phyloP scores from a whole-genome alignment of 163 green algal genomes.

The Chloromonas sp. region DNA sequence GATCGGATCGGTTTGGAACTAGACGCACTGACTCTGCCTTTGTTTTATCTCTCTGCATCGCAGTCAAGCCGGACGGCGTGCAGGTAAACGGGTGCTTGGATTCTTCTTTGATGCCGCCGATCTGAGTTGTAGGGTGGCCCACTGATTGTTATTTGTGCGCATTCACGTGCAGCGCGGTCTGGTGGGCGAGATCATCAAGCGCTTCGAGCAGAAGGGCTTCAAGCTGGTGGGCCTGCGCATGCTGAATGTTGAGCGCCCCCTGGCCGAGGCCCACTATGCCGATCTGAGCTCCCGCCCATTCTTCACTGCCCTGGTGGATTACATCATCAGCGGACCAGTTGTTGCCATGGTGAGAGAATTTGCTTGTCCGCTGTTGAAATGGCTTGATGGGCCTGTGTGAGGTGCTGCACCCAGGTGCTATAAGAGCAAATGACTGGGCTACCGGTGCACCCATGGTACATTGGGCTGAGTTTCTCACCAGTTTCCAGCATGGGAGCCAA shows the following conservation, averaged over 20 bases:
- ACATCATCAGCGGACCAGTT: constrained; percentile 82
- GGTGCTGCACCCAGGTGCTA: neutral
- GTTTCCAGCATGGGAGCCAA: neutral
- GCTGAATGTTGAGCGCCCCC: constrained; percentile 63
- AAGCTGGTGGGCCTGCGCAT: constrained; percentile 81
- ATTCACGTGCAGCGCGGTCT: constrained; percentile 52
- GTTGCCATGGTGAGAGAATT: constrained; percentile 77
- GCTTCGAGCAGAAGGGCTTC: constrained; percentile 85
- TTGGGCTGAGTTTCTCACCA: neutral
- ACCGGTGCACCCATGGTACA: neutral
- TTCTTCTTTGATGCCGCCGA: neutral
- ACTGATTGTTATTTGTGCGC: neutral
- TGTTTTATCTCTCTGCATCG: neutral
- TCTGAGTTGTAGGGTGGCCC: neutral
- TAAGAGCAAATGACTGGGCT: neutral
- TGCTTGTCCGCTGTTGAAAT: neutral
- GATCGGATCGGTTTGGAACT: no score
- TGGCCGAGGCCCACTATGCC: constrained; percentile 89
- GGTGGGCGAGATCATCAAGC: constrained; percentile 71
- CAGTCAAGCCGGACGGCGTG: constrained; percentile 52
- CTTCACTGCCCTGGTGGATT: constrained; percentile 77
- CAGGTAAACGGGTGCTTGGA: constrained; percentile 44
- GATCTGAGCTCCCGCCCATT: constrained; percentile 86
- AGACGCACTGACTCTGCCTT: no score
- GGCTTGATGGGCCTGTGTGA: neutral